Conservation (phyloP, 345 rosid genomes). For the Bretschneidera sinensis region DNA sequence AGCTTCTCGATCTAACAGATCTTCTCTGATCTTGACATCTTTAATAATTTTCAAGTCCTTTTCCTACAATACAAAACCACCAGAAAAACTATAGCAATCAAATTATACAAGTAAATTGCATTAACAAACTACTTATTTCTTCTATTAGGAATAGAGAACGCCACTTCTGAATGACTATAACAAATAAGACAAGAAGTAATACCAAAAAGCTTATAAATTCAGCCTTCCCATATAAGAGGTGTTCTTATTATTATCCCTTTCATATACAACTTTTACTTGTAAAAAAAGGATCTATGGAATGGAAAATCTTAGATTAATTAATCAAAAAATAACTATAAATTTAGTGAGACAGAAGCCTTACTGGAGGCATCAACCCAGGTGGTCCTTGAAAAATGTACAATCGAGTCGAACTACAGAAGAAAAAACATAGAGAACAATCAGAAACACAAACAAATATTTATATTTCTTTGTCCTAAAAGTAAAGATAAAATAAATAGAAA, state of each 20-base stretch:
- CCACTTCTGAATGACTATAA: too few species aligned
- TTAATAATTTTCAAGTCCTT: conserved; percentile 50
- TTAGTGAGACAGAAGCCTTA: conserved; percentile 26
- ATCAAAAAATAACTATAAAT: conserved; percentile 1
- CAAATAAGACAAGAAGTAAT: too few species aligned
- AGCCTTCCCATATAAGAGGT: not conserved
- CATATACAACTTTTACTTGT: not conserved
- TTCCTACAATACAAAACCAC: conserved; percentile 41
- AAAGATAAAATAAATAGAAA: not conserved
- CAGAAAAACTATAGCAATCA: conserved; percentile 8
- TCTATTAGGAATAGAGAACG: not conserved
- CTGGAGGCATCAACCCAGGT: conserved; percentile 76
- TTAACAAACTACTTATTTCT: conserved; percentile 6
- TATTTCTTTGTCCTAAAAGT: not conserved
- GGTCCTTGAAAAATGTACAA: conserved; percentile 96
- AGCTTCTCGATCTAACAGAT: conserved; percentile 68
- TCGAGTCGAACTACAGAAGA: conserved; percentile 46
- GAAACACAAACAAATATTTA: too few species aligned
- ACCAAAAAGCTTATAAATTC: not conserved
- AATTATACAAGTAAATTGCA: not conserved
- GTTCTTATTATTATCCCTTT: too few species aligned
- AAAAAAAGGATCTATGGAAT: not conserved
- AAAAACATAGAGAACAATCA: conserved; percentile 3
- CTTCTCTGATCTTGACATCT: conserved; percentile 54
- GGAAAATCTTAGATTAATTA: not conserved